phyloP scores from a whole-genome alignment of 371 early-diverging fungal genomes.

The Mucor piriformis region DNA sequence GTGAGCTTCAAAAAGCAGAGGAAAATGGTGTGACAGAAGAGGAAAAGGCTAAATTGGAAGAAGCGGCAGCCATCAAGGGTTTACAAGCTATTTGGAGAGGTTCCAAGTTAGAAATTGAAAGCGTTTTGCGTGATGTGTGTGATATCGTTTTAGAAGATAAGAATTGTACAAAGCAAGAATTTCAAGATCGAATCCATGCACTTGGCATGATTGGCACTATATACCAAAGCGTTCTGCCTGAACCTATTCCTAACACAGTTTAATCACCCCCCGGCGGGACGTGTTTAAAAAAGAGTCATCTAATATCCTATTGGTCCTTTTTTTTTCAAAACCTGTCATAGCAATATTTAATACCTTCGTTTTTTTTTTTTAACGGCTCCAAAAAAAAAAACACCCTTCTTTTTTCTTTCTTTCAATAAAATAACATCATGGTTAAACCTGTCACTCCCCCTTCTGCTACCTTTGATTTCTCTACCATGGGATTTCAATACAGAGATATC shows the following conservation, averaged over 20 bases:
- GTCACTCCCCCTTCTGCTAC: conserved; percentile 39
- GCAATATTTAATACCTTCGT: not conserved
- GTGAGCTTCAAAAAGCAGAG: conserved; percentile 87
- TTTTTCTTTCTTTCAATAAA: not conserved
- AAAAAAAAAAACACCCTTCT: not conserved
- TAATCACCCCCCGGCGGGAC: not conserved
- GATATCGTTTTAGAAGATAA: conserved; percentile 78
- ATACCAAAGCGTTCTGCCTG: conserved; percentile 51
- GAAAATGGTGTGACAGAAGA: conserved; percentile 68
- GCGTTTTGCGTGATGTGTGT: conserved; percentile 90
- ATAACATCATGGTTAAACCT: conserved; percentile 15
- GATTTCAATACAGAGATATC: conserved; percentile 69
- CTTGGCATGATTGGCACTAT: conserved; percentile 76
- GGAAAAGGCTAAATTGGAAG: conserved; percentile 69
- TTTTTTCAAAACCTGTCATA: no score
- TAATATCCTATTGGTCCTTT: conserved; percentile 4
- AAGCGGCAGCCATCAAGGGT: conserved; percentile 75
- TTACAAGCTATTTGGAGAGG: conserved; percentile 93
- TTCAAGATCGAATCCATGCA: conserved; percentile 67
- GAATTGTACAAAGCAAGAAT: conserved; percentile 50
- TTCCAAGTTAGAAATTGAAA: conserved; percentile 92
- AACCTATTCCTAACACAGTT: conserved; percentile 4
- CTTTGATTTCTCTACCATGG: conserved; percentile 72
- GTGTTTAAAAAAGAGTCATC: conserved; percentile 19
- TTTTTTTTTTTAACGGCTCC: not conserved